phyloP scores from a whole-genome alignment of 208 protist genomes.

The Porcisia deanei region DNA sequence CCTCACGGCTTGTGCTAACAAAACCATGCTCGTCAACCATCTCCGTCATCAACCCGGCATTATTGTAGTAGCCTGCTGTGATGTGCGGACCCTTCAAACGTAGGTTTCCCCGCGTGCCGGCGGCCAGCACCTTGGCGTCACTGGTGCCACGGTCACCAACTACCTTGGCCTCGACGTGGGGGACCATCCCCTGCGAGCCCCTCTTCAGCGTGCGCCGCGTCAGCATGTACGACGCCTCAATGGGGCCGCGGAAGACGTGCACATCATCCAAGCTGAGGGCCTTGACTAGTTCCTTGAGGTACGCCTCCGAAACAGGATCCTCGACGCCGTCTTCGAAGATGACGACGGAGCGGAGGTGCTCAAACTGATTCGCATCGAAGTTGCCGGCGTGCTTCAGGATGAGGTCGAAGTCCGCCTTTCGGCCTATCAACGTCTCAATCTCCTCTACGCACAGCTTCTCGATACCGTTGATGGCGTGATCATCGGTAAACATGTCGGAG shows the following conservation, averaged over 20 bases:
- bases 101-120: conserved; percentile 85
- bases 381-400: conserved; percentile 88
- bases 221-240: conserved; percentile 84
- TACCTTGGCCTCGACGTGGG: conserved; percentile 86
- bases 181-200: conserved; percentile 73
- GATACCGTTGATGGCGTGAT: conserved; percentile 89
- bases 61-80: conserved; percentile 89
- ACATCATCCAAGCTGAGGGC: conserved; percentile 86
- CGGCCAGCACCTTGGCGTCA: conserved; percentile 86
- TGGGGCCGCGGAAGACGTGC: conserved; percentile 84
- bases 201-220: conserved; percentile 74
- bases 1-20: conserved; percentile 86
- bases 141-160: conserved; percentile 88
- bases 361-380: conserved; percentile 87
- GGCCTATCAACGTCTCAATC: conserved; percentile 76
- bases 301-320: conserved; percentile 57
- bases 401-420: conserved; percentile 83
- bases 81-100: conserved; percentile 88
- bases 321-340: conserved; percentile 83
- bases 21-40: conserved; percentile 89
- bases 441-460: conserved; percentile 92
- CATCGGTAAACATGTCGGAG: conserved; percentile 90
- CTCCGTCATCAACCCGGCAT: conserved; percentile 88
- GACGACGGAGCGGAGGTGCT: conserved; percentile 82
- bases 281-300: conserved; percentile 75